Base-by-base conservation (phyloP, 1,139 yeast genomes). In the Kodamaea sp. region DNA sequence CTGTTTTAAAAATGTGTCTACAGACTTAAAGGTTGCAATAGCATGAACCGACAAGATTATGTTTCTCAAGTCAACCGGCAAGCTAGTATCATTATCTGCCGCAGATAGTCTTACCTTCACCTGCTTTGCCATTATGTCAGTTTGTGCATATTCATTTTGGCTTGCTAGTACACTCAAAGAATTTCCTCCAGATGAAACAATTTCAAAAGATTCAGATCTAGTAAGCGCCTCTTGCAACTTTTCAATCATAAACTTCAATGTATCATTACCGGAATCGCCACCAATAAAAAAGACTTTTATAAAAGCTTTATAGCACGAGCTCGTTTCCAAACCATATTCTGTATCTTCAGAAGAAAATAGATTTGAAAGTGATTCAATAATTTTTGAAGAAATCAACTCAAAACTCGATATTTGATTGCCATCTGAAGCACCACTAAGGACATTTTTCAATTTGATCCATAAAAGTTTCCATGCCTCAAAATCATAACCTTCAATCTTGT, bases 11-110 rank as follows among this genome's bases (percentile, higher is more conserved):
- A 86, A 88, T 2, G 79, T 75, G 37, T 79, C 82, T 30, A 90
- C 71, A 1, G 90, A 78, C 43, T 75, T 77, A 55, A 88, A 83
- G 0, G 96, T 84, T 0, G 96, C 95, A 50, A 89, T 82, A 0
- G 95, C 95, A 57, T 89, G 96, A n/a, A 86, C 85, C 11, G 90
- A 75, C 12, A 89, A 63, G 27, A 79, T 62, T 53, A 82, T 55
- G 28, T 67, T 65, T 29, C 65, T 65, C 48, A 68, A 52, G 6
- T 53, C 55, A 1, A 59, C 52, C 1, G 73, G 67, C 1, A 63
- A 41, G n/a, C 31, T 35, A 22, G 54, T 54, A 2, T 56, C 62
- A n/a, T 52, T 55, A 7, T 57, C 65, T n/a, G 58, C 58, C 2
- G 57, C 58, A 7, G 48, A 52, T 12, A 89, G 66, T 44, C 72